Conservation (phyloP, 2,329 filamentous ascomycete species). For the Tolypocladium sp. region DNA sequence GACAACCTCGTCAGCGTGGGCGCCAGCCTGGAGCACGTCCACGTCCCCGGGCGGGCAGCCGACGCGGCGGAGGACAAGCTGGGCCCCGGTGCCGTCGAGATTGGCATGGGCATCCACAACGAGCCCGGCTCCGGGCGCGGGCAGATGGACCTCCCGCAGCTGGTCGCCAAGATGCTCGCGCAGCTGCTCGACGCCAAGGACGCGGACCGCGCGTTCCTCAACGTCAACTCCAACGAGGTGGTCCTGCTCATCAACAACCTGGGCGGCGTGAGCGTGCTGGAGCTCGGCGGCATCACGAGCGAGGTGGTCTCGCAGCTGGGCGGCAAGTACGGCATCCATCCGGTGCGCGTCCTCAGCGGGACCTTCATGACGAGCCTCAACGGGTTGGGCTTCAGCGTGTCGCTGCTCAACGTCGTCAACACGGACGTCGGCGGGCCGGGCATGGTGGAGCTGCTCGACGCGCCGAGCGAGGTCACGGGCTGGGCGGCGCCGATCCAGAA, state of each 20-base stretch:
- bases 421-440: constrained; percentile 49
- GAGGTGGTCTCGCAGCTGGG: constrained; percentile 59
- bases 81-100: constrained; percentile 46
- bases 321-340: constrained; percentile 46
- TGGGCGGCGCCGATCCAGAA: constrained; percentile 58
- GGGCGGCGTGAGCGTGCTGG: constrained; percentile 62
- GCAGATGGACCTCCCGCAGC: constrained; percentile 39
- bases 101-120: constrained; percentile 75
- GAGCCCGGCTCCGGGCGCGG: constrained; percentile 49
- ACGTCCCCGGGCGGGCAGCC: constrained; percentile 69
- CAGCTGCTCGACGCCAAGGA: constrained; percentile 60
- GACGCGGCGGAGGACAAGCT: constrained; percentile 41
- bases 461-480: constrained; percentile 58
- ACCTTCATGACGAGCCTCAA: constrained; percentile 76
- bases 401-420: constrained; percentile 54
- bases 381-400: constrained; percentile 66
- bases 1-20: constrained; percentile 78
- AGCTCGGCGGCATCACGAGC: constrained; percentile 61
- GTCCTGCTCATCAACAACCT: constrained; percentile 69
- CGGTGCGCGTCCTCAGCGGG: constrained; percentile 56
- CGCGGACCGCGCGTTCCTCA: constrained; percentile 60
- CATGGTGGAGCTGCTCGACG: constrained; percentile 63
- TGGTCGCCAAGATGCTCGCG: constrained; percentile 57
- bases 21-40: constrained; percentile 81
- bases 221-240: constrained; percentile 52